Percentiles rank a stretch among this genome's conserved stretches.
Conservation (phyloP, 495 filamentous ascomycete species). For the Hapsidospora chrysogenum region DNA sequence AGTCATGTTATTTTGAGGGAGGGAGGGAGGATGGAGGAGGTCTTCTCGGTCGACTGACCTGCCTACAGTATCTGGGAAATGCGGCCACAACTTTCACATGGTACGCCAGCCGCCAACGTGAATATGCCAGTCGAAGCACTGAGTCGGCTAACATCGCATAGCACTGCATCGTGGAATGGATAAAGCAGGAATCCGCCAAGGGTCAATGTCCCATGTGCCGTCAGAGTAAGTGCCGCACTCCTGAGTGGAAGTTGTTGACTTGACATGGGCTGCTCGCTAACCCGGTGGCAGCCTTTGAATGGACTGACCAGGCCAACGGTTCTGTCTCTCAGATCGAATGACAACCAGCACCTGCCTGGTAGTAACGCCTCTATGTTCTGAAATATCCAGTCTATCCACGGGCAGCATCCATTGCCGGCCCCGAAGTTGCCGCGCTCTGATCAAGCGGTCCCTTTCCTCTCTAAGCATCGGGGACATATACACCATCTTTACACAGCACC, state of each 20-base stretch:
- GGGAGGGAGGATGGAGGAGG: background rate
- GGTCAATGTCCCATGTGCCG: slow-evolving; percentile 97
- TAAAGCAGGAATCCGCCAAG: slow-evolving; percentile 83
- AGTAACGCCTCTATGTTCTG: too few species aligned
- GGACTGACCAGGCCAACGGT: slow-evolving; percentile 22
- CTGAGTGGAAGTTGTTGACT: too few species aligned
- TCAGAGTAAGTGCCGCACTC: slow-evolving; percentile 53
- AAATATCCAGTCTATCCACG: too few species aligned
- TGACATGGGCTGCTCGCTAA: background rate
- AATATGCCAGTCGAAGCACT: too few species aligned
- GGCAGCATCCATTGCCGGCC: too few species aligned
- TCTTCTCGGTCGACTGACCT: background rate
- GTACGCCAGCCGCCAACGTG: too few species aligned
- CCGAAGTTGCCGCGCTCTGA: too few species aligned
- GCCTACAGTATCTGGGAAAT: slow-evolving; percentile 71
- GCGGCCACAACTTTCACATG: slow-evolving; percentile 96
- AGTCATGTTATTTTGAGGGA: slow-evolving; percentile 14
- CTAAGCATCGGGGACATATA: slow-evolving; percentile 37
- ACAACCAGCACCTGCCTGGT: too few species aligned
- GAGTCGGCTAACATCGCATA: too few species aligned
- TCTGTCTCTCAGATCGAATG: too few species aligned
- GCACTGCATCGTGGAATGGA: slow-evolving; percentile 95
- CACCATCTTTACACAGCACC: slow-evolving; percentile 65
- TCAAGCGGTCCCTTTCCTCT: slow-evolving; percentile 1
- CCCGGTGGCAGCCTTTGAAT: slow-evolving; percentile 44